Evolutionary conservation across 768 basidiomycete species (phyloP), one percentile per base, ranked within the genome.

Genomic region (Boletus rubescentipes): DNA sequence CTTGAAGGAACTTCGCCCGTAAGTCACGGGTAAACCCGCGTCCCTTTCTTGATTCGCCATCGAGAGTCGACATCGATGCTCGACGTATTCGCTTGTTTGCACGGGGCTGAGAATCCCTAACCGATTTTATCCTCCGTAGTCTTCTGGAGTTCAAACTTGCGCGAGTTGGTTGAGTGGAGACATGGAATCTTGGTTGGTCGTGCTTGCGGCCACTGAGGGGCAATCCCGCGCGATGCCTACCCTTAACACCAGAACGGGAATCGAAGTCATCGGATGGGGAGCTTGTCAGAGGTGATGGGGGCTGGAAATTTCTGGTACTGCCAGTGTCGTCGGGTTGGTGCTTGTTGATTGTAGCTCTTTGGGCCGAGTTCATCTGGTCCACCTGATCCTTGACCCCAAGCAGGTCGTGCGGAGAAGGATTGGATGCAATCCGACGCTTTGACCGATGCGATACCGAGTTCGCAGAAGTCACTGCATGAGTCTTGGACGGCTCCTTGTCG

Each of bases 41-140:
- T 36, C 38, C 53, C 3, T 43, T 49, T 34, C 35, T 44, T 38
- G 20, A 26, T 32, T 47, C 55, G 4, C 4, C 20, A 21, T 40
- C 40, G 23, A 20, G 23, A 40, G 11, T 12, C 26, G 48, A 12
- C 53, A 20, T 49, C 6, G 48, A 61, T 32, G 18, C 29, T 31
- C 23, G 51, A 46, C 60, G 67, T 23, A 35, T 44, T 39, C 58
- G 58, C 39, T 64, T 66, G 20, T 12, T 35, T 32, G 46, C 9
- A 16, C 38, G 58, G n/a, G 38, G 18, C 9, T 46, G 52, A 46
- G 21, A 50, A 10, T 37, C 47, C 30, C 30, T 18, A 20, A 1
- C 20, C 11, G 20, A 20, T 20, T 31, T 50, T 2, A 11, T 36
- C 49, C 54, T 59, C 42, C 20, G 52, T n/a, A 9, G n/a, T 36